Percentiles rank a stretch among this genome's conserved stretches.
These are phyloP conservation scores for Pythium biforme DNA, from an alignment of 352 stramenopile species.

Conservation along the genomic window DNA sequence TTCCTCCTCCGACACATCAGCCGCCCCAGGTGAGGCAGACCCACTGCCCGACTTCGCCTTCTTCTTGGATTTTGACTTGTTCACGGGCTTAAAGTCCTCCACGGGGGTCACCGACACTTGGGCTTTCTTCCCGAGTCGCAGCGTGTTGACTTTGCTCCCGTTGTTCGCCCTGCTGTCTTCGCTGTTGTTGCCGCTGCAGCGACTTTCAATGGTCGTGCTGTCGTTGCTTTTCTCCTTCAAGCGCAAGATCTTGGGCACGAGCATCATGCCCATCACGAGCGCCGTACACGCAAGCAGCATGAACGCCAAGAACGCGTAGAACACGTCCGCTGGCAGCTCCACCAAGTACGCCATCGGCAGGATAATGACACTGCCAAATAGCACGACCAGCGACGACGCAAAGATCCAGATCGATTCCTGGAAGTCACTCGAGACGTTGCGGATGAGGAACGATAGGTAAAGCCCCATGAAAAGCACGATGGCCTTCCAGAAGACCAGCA, in stretches of 20 bases:
- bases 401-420: conserved; percentile 45
- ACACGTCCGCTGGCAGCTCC: conserved; percentile 18
- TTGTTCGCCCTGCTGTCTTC: no score
- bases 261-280: conserved; percentile 29
- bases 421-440: conserved; percentile 40
- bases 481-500: conserved; percentile 38
- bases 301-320: conserved; percentile 26
- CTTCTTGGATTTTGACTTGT: no score
- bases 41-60: no score
- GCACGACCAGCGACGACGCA: conserved; percentile 22
- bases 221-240: conserved; percentile 18
- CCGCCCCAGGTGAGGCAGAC: no score
- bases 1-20: no score
- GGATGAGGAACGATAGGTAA: conserved; percentile 26
- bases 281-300: conserved; percentile 17
- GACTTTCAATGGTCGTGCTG: no score
- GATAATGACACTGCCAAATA: conserved; percentile 29
- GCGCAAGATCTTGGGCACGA: conserved; percentile 20
- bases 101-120: no score
- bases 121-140: no score
- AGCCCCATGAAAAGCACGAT: conserved; percentile 29
- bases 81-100: no score
- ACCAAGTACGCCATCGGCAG: conserved; percentile 35
- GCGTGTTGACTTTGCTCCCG: no score
- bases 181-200: no score